Percentiles rank a stretch among this genome's conserved stretches.
phyloP scores from a whole-genome alignment of 2,329 filamentous ascomycete genomes.

The Escovopsis sp. region DNA sequence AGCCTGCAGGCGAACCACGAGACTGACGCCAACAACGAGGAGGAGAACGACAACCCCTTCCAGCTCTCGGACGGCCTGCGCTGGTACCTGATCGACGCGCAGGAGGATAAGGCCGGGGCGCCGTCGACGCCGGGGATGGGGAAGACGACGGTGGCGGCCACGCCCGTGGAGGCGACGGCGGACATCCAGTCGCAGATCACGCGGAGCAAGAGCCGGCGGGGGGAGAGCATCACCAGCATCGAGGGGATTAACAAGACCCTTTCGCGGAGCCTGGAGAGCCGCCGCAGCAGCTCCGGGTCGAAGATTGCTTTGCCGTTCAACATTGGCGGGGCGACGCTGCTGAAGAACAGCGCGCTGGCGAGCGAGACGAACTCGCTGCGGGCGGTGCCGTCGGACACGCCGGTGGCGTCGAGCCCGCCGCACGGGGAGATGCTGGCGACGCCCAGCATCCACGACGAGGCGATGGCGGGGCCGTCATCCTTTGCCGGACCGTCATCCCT shows the following conservation, averaged over 20 bases:
- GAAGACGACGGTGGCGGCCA: conserved; percentile 81
- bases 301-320: conserved; percentile 55
- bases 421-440: conserved; percentile 16
- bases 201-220: conserved; percentile 28
- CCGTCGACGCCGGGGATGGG: conserved; percentile 85
- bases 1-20: conserved; percentile 41
- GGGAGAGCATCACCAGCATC: conserved; percentile 40
- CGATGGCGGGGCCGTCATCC: too few species aligned
- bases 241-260: conserved; percentile 63
- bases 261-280: conserved; percentile 79
- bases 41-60: conserved; percentile 92
- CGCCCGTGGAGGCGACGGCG: conserved; percentile 73
- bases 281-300: conserved; percentile 74
- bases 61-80: conserved; percentile 86
- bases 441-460: too few species aligned
- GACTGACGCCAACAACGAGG: conserved; percentile 38
- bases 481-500: too few species aligned
- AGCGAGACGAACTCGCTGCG: conserved; percentile 45
- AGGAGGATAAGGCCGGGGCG: conserved; percentile 81
- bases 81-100: conserved; percentile 91
- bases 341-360: conserved; percentile 36
- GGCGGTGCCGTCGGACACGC: conserved; percentile 28
- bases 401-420: conserved; percentile 24
- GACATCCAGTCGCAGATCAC: conserved; percentile 42
- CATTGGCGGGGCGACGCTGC: conserved; percentile 22